phyloP scores from a whole-genome alignment of 1,139 yeast genomes.

The Candida sanyaensis region DNA sequence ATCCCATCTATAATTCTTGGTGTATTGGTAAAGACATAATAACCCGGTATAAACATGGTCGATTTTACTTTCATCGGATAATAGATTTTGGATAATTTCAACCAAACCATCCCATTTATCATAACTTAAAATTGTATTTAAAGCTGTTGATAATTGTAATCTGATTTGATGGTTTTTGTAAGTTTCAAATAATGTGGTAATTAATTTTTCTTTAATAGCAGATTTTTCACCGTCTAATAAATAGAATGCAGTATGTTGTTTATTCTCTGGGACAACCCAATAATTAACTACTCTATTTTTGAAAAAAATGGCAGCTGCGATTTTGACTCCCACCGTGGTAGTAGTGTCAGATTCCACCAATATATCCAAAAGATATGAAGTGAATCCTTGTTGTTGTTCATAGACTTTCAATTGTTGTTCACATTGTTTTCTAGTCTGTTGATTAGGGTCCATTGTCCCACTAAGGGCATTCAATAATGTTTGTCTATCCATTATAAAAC shows the following conservation, averaged over 20 bases:
- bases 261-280: constrained; percentile 54
- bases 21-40: constrained; percentile 55
- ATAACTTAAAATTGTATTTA: constrained; percentile 42
- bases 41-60: constrained; percentile 61
- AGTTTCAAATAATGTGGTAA: constrained; percentile 44
- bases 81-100: constrained; percentile 36
- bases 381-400: constrained; percentile 57
- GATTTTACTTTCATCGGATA: constrained; percentile 45
- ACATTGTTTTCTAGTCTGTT: constrained; percentile 40
- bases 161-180: constrained; percentile 35
- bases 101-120: constrained; percentile 51
- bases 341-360: constrained; percentile 45
- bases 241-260: constrained; percentile 22
- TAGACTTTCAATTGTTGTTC: constrained; percentile 42
- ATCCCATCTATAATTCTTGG: constrained; percentile 59
- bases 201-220: constrained; percentile 51
- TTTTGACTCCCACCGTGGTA: constrained; percentile 50
- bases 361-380: constrained; percentile 56
- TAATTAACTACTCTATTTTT: constrained; percentile 61
- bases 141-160: constrained; percentile 45
- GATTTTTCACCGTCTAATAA: constrained; percentile 53
- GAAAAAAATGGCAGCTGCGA: constrained; percentile 67
- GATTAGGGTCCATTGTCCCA: constrained; percentile 46
- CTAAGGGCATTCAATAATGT: constrained; percentile 41
- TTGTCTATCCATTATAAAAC: constrained; percentile 38